These are phyloP conservation scores for Metschnikowia aberdeeniae DNA, from an alignment of 805 yeast species.

Conservation along the genomic window DNA sequence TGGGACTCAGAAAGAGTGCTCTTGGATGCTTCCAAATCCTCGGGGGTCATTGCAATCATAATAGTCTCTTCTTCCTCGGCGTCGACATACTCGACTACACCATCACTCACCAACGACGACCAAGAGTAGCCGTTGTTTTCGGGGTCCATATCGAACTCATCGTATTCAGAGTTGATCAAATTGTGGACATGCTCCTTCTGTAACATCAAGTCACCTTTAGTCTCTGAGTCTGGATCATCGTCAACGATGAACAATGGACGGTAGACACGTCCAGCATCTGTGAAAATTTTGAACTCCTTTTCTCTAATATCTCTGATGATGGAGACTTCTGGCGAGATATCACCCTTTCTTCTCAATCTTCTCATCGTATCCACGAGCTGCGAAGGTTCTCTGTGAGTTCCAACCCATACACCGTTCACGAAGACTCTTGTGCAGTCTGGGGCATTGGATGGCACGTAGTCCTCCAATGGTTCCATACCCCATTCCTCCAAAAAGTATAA, in stretches of 20 bases:
- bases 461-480: constrained; percentile 98
- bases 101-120: constrained; percentile 77
- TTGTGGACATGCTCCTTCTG: constrained; percentile 79
- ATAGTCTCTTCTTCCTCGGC: constrained; percentile 99
- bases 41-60: constrained; percentile 98
- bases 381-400: constrained; percentile 97
- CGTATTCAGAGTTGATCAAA: constrained; percentile 60
- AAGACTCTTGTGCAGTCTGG: constrained; percentile 92
- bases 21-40: constrained; percentile 74
- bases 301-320: constrained; percentile 96
- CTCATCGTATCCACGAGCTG: constrained; percentile 86
- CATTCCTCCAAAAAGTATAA: constrained; percentile 92
- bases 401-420: constrained; percentile 99
- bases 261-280: constrained; percentile 98
- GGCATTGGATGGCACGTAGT: constrained; percentile 87
- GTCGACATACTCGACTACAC: constrained; percentile 93
- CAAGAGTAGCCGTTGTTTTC: constrained; percentile 62
- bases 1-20: constrained; percentile 39
- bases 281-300: constrained; percentile 90
- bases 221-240: constrained; percentile 68
- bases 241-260: constrained; percentile 94
- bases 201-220: constrained; percentile 73
- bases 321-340: constrained; percentile 92
- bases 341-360: constrained; percentile 89
- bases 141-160: constrained; percentile 52